Evolutionary conservation across 805 yeast genomes (phyloP).

Genomic region (Candida khao-thaluensis): DNA sequence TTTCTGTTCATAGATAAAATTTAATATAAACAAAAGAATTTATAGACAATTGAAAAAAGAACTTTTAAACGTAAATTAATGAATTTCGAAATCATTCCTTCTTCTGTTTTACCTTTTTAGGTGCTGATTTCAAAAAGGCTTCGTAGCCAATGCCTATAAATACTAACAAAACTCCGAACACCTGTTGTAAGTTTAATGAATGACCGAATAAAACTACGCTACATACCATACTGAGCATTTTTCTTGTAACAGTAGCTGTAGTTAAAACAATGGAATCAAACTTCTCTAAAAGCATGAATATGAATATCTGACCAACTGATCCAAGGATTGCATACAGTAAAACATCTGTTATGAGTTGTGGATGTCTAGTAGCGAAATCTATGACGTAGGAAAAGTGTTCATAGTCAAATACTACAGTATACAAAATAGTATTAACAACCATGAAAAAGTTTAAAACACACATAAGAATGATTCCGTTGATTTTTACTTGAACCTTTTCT

Average conservation of each 20-base stretch:
- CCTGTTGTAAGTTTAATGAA: conserved; percentile 57
- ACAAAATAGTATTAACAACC: conserved; percentile 46
- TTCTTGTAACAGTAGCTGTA: conserved; percentile 93
- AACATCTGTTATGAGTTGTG: conserved; percentile 58
- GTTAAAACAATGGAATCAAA: conserved; percentile 85
- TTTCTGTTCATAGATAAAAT: too few relatives aligned
- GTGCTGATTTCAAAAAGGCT: conserved; percentile 41
- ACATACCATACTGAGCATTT: conserved; percentile 91
- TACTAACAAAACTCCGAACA: conserved; percentile 77
- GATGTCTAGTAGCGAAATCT: conserved; percentile 50
- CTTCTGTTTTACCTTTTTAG: too few relatives aligned
- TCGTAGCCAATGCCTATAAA: conserved; percentile 86
- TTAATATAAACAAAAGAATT: too few relatives aligned
- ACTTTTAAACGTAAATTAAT: too few relatives aligned
- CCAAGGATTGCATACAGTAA: conserved; percentile 73
- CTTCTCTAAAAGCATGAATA: conserved; percentile 76
- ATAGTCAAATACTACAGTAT: conserved; percentile 43
- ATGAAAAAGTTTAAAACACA: conserved; percentile 54
- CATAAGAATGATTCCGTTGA: conserved; percentile 85
- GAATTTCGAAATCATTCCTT: too few relatives aligned
- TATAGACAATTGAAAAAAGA: too few relatives aligned
- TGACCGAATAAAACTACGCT: conserved; percentile 91
- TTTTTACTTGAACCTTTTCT: conserved; percentile 6
- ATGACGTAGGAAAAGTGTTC: conserved; percentile 51
- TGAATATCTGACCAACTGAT: conserved; percentile 91